A percentile compares a stretch with the other conserved stretches of the same genome.
phyloP scores from a whole-genome alignment of 2,329 filamentous ascomycete species.

The Trichoderma hamatum region DNA sequence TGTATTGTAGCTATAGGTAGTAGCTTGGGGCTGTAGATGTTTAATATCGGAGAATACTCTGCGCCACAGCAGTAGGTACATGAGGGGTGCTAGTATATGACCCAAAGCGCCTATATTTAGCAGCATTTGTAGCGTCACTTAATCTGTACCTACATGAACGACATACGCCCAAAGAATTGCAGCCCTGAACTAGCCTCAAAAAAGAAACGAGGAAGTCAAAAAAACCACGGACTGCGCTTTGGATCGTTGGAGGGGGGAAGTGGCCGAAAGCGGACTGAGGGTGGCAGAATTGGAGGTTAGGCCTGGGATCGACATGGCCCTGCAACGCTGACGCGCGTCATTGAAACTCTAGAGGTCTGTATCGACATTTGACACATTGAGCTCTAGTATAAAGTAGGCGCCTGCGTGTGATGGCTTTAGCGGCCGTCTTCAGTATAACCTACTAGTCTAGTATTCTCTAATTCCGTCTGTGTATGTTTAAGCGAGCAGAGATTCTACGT shows the following conservation, averaged over 20 bases:
- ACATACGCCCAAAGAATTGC: background rate
- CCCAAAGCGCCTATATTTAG: background rate
- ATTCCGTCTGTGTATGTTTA: no score
- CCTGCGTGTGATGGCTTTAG: no score
- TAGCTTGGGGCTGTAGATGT: background rate
- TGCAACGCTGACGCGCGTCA: background rate
- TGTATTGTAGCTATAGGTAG: background rate
- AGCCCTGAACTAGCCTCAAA: background rate
- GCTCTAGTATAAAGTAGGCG: background rate
- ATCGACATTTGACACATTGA: background rate
- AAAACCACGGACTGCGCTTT: background rate
- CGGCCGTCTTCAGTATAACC: no score
- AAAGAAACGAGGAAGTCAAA: background rate
- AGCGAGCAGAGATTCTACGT: no score
- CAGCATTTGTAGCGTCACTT: background rate
- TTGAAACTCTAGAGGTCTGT: background rate
- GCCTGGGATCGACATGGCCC: background rate
- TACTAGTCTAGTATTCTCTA: no score
- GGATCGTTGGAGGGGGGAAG: background rate
- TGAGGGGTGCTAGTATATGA: background rate
- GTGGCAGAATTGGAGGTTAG: background rate
- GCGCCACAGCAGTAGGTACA: background rate
- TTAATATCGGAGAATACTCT: background rate
- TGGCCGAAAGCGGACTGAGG: background rate
- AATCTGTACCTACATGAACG: background rate